Percentiles rank a stretch among this genome's conserved stretches.
Evolutionary conservation across 345 rosid genomes (phyloP).

Genomic region (Hirschfeldia incana): DNA sequence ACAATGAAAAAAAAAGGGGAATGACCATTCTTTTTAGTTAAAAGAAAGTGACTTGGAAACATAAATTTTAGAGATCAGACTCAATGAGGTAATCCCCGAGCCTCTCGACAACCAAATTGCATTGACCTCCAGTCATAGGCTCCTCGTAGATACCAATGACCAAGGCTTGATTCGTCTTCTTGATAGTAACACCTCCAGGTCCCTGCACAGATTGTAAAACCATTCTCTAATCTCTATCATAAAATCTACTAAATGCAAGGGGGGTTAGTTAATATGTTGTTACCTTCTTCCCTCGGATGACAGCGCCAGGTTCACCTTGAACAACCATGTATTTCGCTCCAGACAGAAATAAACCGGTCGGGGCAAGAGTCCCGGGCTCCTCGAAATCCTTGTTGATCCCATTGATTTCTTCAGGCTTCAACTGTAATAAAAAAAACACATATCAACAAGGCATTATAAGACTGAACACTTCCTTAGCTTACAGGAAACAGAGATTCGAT

Average conservation of each 20-base stretch:
- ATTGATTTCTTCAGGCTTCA: constrained; percentile 58
- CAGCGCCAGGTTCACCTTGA: constrained; percentile 83
- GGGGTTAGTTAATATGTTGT: background rate
- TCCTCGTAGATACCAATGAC: constrained; percentile 41
- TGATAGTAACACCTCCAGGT: constrained; percentile 73
- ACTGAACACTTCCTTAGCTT: too few species aligned
- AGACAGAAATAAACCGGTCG: constrained; percentile 69
- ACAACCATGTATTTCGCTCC: constrained; percentile 81
- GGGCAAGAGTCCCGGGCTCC: constrained; percentile 78
- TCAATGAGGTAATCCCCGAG: constrained; percentile 77
- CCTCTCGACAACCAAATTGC: constrained; percentile 44
- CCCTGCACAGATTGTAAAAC: constrained; percentile 50
- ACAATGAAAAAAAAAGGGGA: background rate
- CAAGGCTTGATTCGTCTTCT: constrained; percentile 57
- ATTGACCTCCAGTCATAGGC: constrained; percentile 41
- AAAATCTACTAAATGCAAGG: background rate
- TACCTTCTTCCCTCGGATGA: constrained; percentile 92
- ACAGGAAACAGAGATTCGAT: too few species aligned
- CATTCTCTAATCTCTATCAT: background rate
- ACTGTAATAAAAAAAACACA: constrained; percentile 41
- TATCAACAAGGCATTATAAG: background rate
- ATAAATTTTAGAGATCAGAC: constrained; percentile 41
- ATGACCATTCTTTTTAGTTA: background rate
- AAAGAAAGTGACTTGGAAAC: background rate
- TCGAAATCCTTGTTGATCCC: constrained; percentile 57